Conservation (phyloP, 805 yeast genomes). For the Wickerhamiella vanderwaltii region DNA sequence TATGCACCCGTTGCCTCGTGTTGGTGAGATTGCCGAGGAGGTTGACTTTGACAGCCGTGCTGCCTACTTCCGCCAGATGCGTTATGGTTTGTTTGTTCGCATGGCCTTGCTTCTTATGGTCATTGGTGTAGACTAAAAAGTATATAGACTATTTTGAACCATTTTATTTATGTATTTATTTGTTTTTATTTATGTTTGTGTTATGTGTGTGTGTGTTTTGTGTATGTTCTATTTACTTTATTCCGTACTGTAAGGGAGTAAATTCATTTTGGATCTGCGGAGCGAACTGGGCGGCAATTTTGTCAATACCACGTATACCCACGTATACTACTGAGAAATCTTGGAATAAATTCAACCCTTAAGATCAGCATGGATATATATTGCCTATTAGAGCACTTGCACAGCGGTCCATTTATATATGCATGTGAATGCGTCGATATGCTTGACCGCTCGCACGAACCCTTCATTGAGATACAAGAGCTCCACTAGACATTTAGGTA, state of each 20-base stretch:
- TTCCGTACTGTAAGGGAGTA: background rate
- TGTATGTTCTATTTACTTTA: constrained; percentile 6
- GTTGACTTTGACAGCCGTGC: constrained; percentile 99
- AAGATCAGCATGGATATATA: too few species aligned
- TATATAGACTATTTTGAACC: constrained; percentile 11
- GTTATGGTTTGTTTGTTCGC: constrained; percentile 94
- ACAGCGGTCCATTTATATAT: too few species aligned
- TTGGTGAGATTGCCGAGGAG: constrained; percentile 91
- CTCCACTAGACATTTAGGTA: too few species aligned
- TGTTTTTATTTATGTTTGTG: constrained; percentile 8
- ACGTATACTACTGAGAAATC: too few species aligned
- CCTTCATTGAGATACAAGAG: too few species aligned
- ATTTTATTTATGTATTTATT: constrained; percentile 14
- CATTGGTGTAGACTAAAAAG: constrained; percentile 74
- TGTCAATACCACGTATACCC: too few species aligned
- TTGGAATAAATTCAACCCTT: too few species aligned
- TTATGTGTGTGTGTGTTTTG: constrained; percentile 14
- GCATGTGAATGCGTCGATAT: too few species aligned
- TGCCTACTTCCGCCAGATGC: constrained; percentile 99
- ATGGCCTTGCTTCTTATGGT: constrained; percentile 99
- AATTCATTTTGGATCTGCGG: too few species aligned
- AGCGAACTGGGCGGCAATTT: too few species aligned
- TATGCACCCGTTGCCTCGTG: constrained; percentile 98
- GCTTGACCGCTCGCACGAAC: too few species aligned
- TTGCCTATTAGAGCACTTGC: too few species aligned